Percentiles rank a stretch among this genome's conserved stretches.
Conservation (phyloP, 2,329 filamentous ascomycete species). For the Colletotrichum tropicicola region DNA sequence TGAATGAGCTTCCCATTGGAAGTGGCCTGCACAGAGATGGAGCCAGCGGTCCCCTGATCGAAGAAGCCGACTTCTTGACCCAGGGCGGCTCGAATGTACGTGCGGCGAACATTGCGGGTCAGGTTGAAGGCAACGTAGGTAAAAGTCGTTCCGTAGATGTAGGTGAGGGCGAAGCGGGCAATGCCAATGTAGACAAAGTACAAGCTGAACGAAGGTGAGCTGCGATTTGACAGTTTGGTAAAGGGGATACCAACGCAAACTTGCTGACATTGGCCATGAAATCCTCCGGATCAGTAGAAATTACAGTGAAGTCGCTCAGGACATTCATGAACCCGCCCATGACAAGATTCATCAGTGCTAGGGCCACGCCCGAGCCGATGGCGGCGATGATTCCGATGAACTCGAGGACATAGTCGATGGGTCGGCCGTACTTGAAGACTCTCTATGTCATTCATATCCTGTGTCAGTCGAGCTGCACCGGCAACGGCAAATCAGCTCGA, state of each 20-base stretch:
- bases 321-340: constrained; percentile 38
- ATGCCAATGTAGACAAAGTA: constrained; percentile 40
- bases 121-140: constrained; percentile 60
- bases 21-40: constrained; percentile 49
- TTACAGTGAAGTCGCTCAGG: constrained; percentile 31
- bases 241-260: not conserved
- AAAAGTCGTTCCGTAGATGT: constrained; percentile 48
- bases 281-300: constrained; percentile 20
- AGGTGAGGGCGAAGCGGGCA: constrained; percentile 31
- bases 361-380: constrained; percentile 36
- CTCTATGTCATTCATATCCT: constrained; percentile 27
- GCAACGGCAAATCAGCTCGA: not conserved
- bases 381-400: constrained; percentile 35
- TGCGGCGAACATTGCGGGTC: constrained; percentile 54
- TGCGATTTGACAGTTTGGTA: not conserved
- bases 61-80: constrained; percentile 60
- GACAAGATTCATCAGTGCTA: constrained; percentile 40
- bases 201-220: constrained; percentile 25
- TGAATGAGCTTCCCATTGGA: constrained; percentile 48
- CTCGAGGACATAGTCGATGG: constrained; percentile 35
- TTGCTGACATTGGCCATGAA: constrained; percentile 31
- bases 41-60: constrained; percentile 49
- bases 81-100: constrained; percentile 59
- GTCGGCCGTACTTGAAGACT: constrained; percentile 35
- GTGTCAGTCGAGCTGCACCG: too few relatives aligned